Evolutionary conservation across 495 filamentous ascomycete species (phyloP), one percentile per base, ranked within the genome.

Genomic region (Aspergillus taichungensis): DNA sequence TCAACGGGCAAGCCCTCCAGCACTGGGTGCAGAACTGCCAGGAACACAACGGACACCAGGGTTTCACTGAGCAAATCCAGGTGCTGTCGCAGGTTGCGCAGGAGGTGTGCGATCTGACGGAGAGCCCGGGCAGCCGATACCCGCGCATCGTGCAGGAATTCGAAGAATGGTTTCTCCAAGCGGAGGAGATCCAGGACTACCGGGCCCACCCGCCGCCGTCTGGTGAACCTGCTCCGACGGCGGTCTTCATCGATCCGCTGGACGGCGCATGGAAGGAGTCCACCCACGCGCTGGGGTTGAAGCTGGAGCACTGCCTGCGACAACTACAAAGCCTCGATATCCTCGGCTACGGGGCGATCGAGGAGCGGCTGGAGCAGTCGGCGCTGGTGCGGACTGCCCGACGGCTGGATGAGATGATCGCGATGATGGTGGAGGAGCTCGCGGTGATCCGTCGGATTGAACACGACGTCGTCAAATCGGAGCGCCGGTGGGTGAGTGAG

Each of bases 351-450:
- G 63, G 63, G 0, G 61, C 66, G 36, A 42, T 59, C 13, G 60
- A 24, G 4, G 18, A 66, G 34, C 52, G 18, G 1, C 34, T 62
- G 14, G 46, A 61, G 14, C 48, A 52, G 27, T 72, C 71, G 12
- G 62, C 63, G 10, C 53, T 75, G 5, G 43, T 56, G 11, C 63
- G 63, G 13, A 57, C 63, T 5, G 49, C 57, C 5, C 50, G 42
- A 31, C 46, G 55, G 9, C 51, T 72, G 10, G 51, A 51, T n/a
- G 63, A 67, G 14, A 53, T 68, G 33, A 47, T 63, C 8, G 53
- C 53, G 9, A 46, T 64, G 13, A 68, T 75, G 67, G 42, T 64
- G 1, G 66, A 75, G 24, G 72, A 75, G 48, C 45, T 74, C 29
- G 59, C 59, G 5, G 47, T 58, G 8, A 69, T 75, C 41, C 64